Base-by-base conservation (phyloP, 2,329 filamentous ascomycete species). In the Tolypocladium cylindrosporum region DNA sequence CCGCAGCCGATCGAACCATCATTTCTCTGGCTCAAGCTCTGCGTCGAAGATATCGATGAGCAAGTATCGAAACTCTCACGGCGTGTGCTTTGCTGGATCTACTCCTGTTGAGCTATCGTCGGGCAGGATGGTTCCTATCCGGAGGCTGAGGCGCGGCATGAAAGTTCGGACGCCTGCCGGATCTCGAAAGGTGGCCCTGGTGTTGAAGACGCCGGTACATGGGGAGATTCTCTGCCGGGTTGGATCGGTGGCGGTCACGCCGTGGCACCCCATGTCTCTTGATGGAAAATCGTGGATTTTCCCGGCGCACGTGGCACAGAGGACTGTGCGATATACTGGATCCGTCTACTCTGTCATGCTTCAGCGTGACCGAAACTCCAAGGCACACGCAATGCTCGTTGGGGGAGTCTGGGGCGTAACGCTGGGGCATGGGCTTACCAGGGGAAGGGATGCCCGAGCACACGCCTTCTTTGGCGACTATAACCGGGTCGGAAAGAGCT, bases 391-490 rank as follows among this genome's bases (percentile, higher is more conserved):
- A 0, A 69, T 86, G 37, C 64, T 67, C 1, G 71, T 82, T 16
- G 75, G 63, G 0, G 69, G 69, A n/a, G 61, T 73, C 50, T 81
- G 79, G 76, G 83, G 78, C 16, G 81, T 84, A 1, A 82, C 83
- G 0, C 70, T 87, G 14, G 84, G 83, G 1, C 83, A 87, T 63
- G 83, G 83, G 0, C 51, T 84, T 24, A 66, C 70, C 2, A 57
- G 59, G 1, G 69, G 65, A 0, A 65, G 62, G 3, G 66, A 69
- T 36, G 69, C 72, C 1, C 73, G 83, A 27, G 76, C 75, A 0
- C 83, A 85, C 63, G 61, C 57, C 5, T 85, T 85, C 68, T 79
- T 84, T 59, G 83, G 83, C 1, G 70, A 80, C 57, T 81, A 82
- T 54, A 62, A 66, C 3, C 64, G 63, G 10, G 77, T 84, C 0